A percentile compares a stretch with the other conserved stretches of the same genome.
Conservation (phyloP, 2,329 filamentous ascomycete genomes). For the Botrytis hyacinthi region DNA sequence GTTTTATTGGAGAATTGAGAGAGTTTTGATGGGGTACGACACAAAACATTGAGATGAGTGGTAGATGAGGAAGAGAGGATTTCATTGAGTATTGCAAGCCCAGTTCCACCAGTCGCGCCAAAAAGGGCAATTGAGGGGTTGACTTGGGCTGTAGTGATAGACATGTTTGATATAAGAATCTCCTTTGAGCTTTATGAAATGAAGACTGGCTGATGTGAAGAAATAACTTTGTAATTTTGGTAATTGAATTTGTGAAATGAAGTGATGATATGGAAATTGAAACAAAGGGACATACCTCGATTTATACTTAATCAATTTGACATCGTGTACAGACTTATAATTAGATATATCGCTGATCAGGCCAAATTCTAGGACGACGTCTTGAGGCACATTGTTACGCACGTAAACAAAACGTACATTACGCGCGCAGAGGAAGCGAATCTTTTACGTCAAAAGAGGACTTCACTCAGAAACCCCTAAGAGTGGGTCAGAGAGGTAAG, state of each 20-base stretch:
- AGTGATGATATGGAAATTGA: background rate
- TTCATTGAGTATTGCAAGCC: conserved; percentile 2
- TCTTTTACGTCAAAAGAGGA: background rate
- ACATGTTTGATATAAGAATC: background rate
- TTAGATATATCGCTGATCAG: background rate
- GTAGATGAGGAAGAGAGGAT: background rate
- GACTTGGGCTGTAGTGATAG: background rate
- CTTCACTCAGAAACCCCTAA: background rate
- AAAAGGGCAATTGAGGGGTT: conserved; percentile 15
- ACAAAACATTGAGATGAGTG: background rate
- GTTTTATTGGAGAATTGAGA: background rate
- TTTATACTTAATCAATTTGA: background rate
- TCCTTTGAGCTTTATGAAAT: background rate
- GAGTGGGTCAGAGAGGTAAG: background rate
- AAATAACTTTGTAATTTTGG: background rate
- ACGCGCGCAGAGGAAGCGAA: background rate
- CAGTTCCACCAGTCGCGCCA: conserved; percentile 15
- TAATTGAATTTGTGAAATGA: background rate
- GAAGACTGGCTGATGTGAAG: background rate
- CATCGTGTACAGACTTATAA: background rate
- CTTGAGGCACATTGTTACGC: background rate
- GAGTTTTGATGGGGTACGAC: conserved; percentile 11
- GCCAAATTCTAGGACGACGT: background rate
- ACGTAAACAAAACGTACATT: background rate
- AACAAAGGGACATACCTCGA: background rate